Evolutionary conservation across 2,329 filamentous ascomycete species (phyloP), one percentile per base, ranked within the genome.

Genomic region (Colletotrichum godetiae): DNA sequence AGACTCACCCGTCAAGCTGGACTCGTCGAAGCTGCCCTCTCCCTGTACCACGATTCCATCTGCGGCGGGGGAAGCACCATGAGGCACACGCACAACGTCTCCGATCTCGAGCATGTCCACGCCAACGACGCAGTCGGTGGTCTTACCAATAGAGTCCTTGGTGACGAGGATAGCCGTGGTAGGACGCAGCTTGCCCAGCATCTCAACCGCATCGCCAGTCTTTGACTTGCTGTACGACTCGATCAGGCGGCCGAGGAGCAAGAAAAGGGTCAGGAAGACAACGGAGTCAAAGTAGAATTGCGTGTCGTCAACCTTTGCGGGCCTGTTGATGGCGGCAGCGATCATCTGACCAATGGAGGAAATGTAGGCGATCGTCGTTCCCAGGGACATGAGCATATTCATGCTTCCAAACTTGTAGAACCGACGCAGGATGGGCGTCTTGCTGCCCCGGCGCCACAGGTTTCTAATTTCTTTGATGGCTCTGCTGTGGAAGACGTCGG

Each of bases 321-420:
- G 79, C 12, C 84, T 78, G 22, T 82, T 78, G 3, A 86, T 86
- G 5, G 86, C 88, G 0, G 82, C 84, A 7, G 91, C 89, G 64
- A 94, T 92, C 80, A 98, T 88, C 75, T 97, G 92, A 19, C 91
- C 92, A 29, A 97, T 84, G 0, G 95, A 97, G 0, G 94, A 92
- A 74, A 97, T 86, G 80, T 97, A 98, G 1, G 95, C 95, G 73
- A 98, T 94, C 2, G 91, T 93, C 0, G 95, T 97, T 6, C 95
- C 95, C 2, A 97, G 88, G 8, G 93, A 97, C 83, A 98, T 95
- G 73, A 98, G 88, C 85, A 97, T 93, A 80, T 97, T 97, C 95
- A 98, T 98, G 84, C 95, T 98, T 10, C 95, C 95, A 78, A 98
- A 98, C n/a, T 93, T 92, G 81, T 95, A 95, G 79, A 98, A 95